These are phyloP conservation scores for Ogataea saltuana DNA, from an alignment of 805 yeast genomes.

Conservation along the genomic window DNA sequence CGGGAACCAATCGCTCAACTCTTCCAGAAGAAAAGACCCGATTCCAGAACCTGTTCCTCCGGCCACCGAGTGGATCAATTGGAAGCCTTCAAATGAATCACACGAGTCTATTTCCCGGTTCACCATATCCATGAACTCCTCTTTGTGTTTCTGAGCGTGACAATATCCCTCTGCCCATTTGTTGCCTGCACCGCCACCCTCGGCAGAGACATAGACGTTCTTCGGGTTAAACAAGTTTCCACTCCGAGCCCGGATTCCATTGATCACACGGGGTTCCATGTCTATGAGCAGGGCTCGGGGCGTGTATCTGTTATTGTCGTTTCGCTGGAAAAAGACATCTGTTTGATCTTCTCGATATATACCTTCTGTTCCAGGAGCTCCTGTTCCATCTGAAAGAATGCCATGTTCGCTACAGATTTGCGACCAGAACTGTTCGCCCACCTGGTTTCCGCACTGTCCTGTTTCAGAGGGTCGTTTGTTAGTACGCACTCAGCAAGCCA, in stretches of 20 bases:
- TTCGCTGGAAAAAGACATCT: constrained; percentile 76
- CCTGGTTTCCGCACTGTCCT: constrained; percentile 97
- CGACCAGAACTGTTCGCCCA: constrained; percentile 90
- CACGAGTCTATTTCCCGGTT: constrained; percentile 90
- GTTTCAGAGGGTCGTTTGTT: background rate
- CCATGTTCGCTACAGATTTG: constrained; percentile 89
- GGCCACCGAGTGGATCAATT: constrained; percentile 89
- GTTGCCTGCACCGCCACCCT: constrained; percentile 93
- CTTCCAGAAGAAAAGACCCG: constrained; percentile 80
- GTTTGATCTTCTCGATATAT: constrained; percentile 64
- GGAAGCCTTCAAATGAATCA: constrained; percentile 88
- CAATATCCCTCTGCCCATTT: constrained; percentile 92
- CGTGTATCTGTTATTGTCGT: constrained; percentile 70
- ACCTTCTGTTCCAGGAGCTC: constrained; percentile 39
- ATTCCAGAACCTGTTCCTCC: constrained; percentile 99
- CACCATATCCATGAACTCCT: constrained; percentile 75
- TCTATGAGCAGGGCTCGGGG: constrained; percentile 88
- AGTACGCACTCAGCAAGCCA: constrained; percentile 2
- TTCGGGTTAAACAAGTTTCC: constrained; percentile 77
- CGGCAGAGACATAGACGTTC: constrained; percentile 73
- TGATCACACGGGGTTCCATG: constrained; percentile 86
- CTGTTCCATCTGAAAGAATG: constrained; percentile 63
- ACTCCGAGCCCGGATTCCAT: constrained; percentile 50
- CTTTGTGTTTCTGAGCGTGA: constrained; percentile 67
- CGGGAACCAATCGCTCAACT: constrained; percentile 74